Percentiles rank a stretch among this genome's conserved stretches.
Conservation (phyloP, 2,329 filamentous ascomycete genomes). For the Aplosporella prunicola region DNA sequence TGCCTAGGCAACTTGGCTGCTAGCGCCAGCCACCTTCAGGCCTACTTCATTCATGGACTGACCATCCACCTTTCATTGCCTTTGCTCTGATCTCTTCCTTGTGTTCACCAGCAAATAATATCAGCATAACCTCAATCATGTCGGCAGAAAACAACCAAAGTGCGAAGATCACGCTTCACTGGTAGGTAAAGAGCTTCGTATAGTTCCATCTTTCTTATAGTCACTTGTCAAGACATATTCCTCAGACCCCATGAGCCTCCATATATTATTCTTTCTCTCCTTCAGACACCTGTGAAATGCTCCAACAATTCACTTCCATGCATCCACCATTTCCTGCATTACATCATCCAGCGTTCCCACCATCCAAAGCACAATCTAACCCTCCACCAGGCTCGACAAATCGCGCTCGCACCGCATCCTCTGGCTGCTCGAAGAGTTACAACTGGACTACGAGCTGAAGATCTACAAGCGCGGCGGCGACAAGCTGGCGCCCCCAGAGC, state of each 20-base stretch:
- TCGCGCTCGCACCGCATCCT: constrained; percentile 76
- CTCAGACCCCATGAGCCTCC: background rate
- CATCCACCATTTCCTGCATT: background rate
- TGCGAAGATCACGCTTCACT: constrained; percentile 28
- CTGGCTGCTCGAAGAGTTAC: constrained; percentile 78
- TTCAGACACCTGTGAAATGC: background rate
- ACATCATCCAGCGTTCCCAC: background rate
- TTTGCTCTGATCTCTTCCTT: background rate
- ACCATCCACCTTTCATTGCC: background rate
- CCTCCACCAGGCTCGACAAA: constrained; percentile 61
- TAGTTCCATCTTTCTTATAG: constrained; percentile 5
- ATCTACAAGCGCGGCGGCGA: constrained; percentile 61
- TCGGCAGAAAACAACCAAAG: constrained; percentile 17
- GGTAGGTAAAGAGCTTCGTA: too few relatives aligned
- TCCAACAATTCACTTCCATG: background rate
- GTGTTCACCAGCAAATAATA: too few relatives aligned
- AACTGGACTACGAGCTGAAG: constrained; percentile 69
- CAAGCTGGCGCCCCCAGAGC: constrained; percentile 62
- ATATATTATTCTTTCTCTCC: background rate
- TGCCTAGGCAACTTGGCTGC: constrained; percentile 8
- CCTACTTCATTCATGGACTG: background rate
- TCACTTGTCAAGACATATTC: background rate
- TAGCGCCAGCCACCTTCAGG: constrained; percentile 5
- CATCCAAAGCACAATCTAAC: background rate
- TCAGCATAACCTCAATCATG: constrained; percentile 8